Evolutionary conservation across 129 eudicot genomes (phyloP).

Genomic region (Silybum marianum): DNA sequence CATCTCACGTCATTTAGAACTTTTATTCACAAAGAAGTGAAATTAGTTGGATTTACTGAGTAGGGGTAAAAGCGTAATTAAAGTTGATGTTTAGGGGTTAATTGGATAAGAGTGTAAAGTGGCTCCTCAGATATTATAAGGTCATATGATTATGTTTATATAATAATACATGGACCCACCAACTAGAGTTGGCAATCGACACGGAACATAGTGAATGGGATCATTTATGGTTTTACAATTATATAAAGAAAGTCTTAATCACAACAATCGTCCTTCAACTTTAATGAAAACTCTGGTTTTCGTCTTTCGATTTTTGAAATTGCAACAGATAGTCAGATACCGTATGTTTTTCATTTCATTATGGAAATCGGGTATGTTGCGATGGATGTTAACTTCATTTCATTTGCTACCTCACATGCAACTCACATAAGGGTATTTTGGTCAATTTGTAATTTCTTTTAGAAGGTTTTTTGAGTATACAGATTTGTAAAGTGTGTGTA

Average conservation of each 20-base stretch:
- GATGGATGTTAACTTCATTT: not conserved
- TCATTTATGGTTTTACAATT: not conserved
- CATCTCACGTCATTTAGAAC: too few relatives aligned
- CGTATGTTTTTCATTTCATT: not conserved
- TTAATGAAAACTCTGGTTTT: not conserved
- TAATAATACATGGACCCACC: not conserved
- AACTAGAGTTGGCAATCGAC: not conserved
- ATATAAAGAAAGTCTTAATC: not conserved
- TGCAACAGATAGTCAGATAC: not conserved
- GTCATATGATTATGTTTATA: not conserved
- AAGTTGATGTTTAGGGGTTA: not conserved
- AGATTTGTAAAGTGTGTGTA: not conserved
- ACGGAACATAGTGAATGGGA: not conserved
- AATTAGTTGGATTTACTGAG: not conserved
- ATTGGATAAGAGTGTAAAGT: not conserved
- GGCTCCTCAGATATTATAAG: not conserved
- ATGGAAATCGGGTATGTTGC: not conserved
- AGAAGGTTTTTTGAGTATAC: not conserved
- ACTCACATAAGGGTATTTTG: not conserved
- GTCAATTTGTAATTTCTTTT: not conserved
- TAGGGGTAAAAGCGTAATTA: not conserved
- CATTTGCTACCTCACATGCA: not conserved
- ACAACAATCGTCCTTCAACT: not conserved
- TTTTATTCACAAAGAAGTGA: too few relatives aligned
- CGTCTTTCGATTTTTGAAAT: not conserved